Evolutionary conservation across 345 rosid species (phyloP), one percentile per base, ranked within the genome.

Genomic region (Garcia nutans): DNA sequence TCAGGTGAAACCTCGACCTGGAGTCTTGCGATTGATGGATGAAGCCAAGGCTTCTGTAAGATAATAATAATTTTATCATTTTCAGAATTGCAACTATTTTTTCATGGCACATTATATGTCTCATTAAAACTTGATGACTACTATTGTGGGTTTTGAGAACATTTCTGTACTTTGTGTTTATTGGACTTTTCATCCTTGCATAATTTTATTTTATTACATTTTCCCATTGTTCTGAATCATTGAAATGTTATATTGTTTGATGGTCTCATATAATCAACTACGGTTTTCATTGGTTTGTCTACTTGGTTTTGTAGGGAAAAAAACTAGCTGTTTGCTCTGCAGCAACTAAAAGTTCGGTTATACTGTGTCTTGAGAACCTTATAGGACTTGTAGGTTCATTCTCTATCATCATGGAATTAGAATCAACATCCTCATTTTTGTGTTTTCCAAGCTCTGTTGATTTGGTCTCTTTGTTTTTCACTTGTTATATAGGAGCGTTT

Each of bases 271-370:
- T 56, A 11, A 54, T 59, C 5, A 37, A 37, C 6, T 61, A 17
- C 55, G n/a, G 22, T 74, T 5, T 3, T 23, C 8, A 0, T 59
- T 60, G 22, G 10, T 9, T 62, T 26, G 50, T 65, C 24, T 45
- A 26, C 23, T 52, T 44, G 22, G n/a, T 78, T 68, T 64, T 72
- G 73, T 77, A 95, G 99, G 97, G 97, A 57, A 95, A 84, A 72
- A 86, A 80, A 63, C 78, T 95, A 70, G 91, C 99, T 75, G 94
- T 93, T 69, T 93, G 99, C 82, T 95, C 99, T 47, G 99, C 99
- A 58, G 99, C 97, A 77, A 95, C 99, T 24, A 95, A 93, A 89
- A 95, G 97, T 86, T 95, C 99, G 0, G 99, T 95, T 66, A 75
- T 95, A 68, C 87, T 95, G 3, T 90, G 96, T 85, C 99, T 95